Percentiles rank a stretch among this genome's conserved stretches.
Evolutionary conservation across 2,329 filamentous ascomycete genomes (phyloP).

Genomic region (Ophiobolus disseminans): DNA sequence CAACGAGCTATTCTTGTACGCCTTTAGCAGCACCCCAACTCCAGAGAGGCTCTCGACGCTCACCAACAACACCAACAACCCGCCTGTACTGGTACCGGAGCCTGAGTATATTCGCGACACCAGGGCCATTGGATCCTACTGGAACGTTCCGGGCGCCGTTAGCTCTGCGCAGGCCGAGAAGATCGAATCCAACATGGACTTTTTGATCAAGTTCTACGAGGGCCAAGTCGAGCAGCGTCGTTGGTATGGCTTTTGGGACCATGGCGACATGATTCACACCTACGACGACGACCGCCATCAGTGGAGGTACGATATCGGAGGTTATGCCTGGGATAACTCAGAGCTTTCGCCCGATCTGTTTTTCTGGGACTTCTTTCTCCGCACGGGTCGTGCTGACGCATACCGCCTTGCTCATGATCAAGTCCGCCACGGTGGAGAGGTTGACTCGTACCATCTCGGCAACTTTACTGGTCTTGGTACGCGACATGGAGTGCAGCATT

Average conservation of each 20-base stretch:
- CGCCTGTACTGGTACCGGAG: constrained; percentile 60
- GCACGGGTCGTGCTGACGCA: constrained; percentile 64
- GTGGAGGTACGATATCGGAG: constrained; percentile 70
- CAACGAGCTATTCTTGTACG: constrained; percentile 63
- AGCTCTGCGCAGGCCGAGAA: constrained; percentile 30
- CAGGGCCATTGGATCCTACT: constrained; percentile 63
- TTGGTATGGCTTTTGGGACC: constrained; percentile 70
- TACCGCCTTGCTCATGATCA: constrained; percentile 67
- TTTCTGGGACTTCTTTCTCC: constrained; percentile 69
- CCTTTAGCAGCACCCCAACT: constrained; percentile 61
- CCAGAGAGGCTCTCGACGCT: constrained; percentile 55
- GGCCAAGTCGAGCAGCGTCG: constrained; percentile 63
- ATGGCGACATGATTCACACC: constrained; percentile 69
- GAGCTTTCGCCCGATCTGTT: constrained; percentile 69
- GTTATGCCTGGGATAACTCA: constrained; percentile 71
- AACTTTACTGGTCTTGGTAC: constrained; percentile 67
- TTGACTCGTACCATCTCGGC: constrained; percentile 68
- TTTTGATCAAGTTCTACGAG: constrained; percentile 64
- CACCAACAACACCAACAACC: constrained; percentile 57
- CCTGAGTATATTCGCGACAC: constrained; percentile 60
- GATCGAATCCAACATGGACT: constrained; percentile 63
- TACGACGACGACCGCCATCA: constrained; percentile 66
- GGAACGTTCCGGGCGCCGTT: constrained; percentile 54
- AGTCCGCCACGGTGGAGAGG: constrained; percentile 66
- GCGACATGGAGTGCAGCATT: constrained; percentile 69